Base-by-base conservation (phyloP, 2,329 filamentous ascomycete species). In the Aspergillus ochraceus region DNA sequence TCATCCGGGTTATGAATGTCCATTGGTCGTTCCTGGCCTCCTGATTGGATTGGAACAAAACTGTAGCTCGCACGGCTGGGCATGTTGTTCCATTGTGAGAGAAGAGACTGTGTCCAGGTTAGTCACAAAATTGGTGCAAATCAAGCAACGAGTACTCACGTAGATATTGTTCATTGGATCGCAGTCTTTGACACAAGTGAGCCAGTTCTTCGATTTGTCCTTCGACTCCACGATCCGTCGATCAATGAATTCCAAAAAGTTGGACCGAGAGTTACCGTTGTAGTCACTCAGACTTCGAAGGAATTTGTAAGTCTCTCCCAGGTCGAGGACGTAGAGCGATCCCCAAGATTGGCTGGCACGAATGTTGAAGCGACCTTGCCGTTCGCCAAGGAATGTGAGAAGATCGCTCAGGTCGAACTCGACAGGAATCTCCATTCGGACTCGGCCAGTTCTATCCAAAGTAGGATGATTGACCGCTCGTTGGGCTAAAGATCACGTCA, bases 1-100 rank as follows among this genome's bases (percentile, higher is more conserved):
- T 77, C 72, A 14, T 75, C 71, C 2, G 68, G 63, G 52, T 72
- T 68, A 58, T 69, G 70, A 32, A 78, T 73, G 60, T 80, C 73
- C 71, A 80, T 75, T 11, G 70, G 66, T n/a, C 70, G 71, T 59
- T 78, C 73, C 45, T 71, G 60, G 46, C 55, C 68, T 10, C 62
- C 65, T 10, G 64, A 54, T 14, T 75, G 67, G 1, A 73, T 53
- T 10, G 71, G 67, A 24, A 79, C 71, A 53, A 78, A 76, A 49
- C 74, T 77, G 62, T 80, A 80, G 39, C 74, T 73, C 19, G 78
- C 78, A 20, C 77, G 77, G 56, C 77, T 79, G 8, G 78, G 77
- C 78, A 80, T 80, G 62, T 78, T 79, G 64, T 79, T 78, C 73
- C 77, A 76, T 56, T 71, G 72, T 9, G 76, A 78, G 17, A 80